Evolutionary conservation across 306 rosid genomes (phyloP).

Genomic region (Malus fusca): DNA sequence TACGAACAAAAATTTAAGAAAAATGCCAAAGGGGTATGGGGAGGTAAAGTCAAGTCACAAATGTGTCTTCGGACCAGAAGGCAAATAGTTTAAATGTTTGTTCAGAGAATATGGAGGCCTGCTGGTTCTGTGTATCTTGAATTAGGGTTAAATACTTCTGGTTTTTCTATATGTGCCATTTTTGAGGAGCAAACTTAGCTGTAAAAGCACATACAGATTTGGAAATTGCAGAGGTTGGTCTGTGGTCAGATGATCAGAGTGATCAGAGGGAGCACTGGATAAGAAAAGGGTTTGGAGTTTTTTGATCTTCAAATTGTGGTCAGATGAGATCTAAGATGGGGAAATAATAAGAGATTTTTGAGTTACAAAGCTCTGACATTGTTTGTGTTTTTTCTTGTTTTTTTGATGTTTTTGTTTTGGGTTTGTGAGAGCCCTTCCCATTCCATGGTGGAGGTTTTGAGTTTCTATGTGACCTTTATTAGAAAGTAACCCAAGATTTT

Average conservation of each 20-base stretch:
- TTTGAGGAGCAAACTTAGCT: conserved; percentile 65
- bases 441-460: conserved; percentile 54
- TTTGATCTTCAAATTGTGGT: conserved; percentile 49
- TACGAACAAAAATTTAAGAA: conserved; percentile 39
- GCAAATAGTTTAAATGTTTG: conserved; percentile 37
- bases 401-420: conserved; percentile 30
- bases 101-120: conserved; percentile 67
- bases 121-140: conserved; percentile 70
- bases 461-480: conserved; percentile 26
- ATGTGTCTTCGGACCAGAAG: conserved; percentile 46
- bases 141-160: conserved; percentile 41
- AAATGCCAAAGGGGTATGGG: conserved; percentile 73
- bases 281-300: conserved; percentile 55
- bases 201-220: conserved; percentile 52
- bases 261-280: conserved; percentile 49
- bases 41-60: conserved; percentile 33
- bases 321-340: conserved; percentile 66
- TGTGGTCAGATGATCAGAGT: conserved; percentile 39
- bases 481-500: conserved; percentile 28
- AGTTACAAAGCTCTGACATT: conserved; percentile 65
- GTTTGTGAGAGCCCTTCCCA: conserved; percentile 11
- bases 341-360: conserved; percentile 39
- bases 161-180: conserved; percentile 40
- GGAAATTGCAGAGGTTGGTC: conserved; percentile 67
- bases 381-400: conserved; percentile 24